These are phyloP conservation scores for Talaromyces sp. DNA, from an alignment of 2,329 filamentous ascomycete species.

Conservation along the genomic window DNA sequence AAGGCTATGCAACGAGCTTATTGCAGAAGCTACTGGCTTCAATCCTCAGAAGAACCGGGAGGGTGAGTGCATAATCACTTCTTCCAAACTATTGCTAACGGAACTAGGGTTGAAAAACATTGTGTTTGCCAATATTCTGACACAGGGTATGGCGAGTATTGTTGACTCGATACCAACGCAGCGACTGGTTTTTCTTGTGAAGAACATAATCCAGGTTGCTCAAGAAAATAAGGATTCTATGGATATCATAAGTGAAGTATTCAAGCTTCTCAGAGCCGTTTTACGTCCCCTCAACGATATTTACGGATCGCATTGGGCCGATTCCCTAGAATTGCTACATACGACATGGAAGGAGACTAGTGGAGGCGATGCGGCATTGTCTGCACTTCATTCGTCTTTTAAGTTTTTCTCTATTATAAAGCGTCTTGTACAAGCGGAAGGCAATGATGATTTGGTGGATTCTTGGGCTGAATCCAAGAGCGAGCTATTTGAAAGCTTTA, in stretches of 20 bases:
- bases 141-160: conserved; percentile 45
- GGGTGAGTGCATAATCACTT: conserved; percentile 28
- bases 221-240: conserved; percentile 51
- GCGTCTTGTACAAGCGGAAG: conserved; percentile 54
- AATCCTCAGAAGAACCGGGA: conserved; percentile 40
- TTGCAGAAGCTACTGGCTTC: conserved; percentile 55
- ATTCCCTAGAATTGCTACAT: conserved; percentile 54
- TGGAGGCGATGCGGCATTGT: conserved; percentile 48
- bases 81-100: conserved; percentile 11
- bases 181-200: conserved; percentile 75
- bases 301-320: conserved; percentile 84
- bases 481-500: conserved; percentile 52
- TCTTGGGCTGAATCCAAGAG: conserved; percentile 59
- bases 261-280: conserved; percentile 48
- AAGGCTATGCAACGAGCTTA: conserved; percentile 54
- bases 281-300: conserved; percentile 72
- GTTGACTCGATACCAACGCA: conserved; percentile 49
- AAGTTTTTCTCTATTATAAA: conserved; percentile 63
- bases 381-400: conserved; percentile 66
- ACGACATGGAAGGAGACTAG: conserved; percentile 51
- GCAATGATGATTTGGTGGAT: conserved; percentile 82
- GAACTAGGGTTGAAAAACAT: conserved; percentile 43
- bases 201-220: conserved; percentile 69
- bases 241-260: conserved; percentile 31
- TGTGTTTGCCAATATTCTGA: conserved; percentile 50